phyloP scores from a whole-genome alignment of 1,284 basidiomycete genomes.

The Moesziomyces aphidis region DNA sequence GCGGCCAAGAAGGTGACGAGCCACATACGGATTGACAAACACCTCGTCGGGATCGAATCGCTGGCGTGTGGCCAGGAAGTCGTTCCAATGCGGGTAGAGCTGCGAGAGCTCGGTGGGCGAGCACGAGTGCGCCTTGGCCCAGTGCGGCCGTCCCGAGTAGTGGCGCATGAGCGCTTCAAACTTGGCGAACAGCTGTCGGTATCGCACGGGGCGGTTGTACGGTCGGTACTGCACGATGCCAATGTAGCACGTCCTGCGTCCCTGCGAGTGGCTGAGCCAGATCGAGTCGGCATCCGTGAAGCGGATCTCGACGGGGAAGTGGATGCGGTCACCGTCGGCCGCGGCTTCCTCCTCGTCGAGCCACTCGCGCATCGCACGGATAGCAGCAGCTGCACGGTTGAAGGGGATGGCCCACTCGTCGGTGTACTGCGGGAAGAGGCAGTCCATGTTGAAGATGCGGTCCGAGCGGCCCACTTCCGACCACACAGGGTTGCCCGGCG shows the following conservation, averaged over 20 bases:
- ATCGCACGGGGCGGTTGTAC: constrained; percentile 88
- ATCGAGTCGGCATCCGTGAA: constrained; percentile 90
- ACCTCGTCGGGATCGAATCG: constrained; percentile 83
- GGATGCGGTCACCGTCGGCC: constrained; percentile 80
- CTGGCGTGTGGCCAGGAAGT: constrained; percentile 79
- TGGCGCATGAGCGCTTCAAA: constrained; percentile 82
- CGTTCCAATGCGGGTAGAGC: constrained; percentile 85
- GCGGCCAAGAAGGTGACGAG: constrained; percentile 71
- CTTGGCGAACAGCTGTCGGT: constrained; percentile 80
- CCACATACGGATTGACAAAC: constrained; percentile 74
- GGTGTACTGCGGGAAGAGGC: constrained; percentile 66
- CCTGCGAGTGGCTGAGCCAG: constrained; percentile 89
- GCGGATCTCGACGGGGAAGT: constrained; percentile 94
- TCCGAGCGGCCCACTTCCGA: constrained; percentile 58
- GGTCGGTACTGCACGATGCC: constrained; percentile 96
- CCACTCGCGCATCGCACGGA: constrained; percentile 82
- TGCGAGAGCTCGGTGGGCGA: constrained; percentile 76
- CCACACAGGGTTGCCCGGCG: constrained; percentile 29
- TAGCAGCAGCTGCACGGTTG: constrained; percentile 72
- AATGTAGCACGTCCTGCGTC: constrained; percentile 87
- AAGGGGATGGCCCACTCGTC: constrained; percentile 89
- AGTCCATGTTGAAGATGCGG: constrained; percentile 67
- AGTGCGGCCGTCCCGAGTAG: constrained; percentile 89
- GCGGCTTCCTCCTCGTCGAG: constrained; percentile 75
- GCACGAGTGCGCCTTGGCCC: constrained; percentile 92